phyloP scores from a whole-genome alignment of 495 filamentous ascomycete species.

The Trichoderma orchidacearum region DNA sequence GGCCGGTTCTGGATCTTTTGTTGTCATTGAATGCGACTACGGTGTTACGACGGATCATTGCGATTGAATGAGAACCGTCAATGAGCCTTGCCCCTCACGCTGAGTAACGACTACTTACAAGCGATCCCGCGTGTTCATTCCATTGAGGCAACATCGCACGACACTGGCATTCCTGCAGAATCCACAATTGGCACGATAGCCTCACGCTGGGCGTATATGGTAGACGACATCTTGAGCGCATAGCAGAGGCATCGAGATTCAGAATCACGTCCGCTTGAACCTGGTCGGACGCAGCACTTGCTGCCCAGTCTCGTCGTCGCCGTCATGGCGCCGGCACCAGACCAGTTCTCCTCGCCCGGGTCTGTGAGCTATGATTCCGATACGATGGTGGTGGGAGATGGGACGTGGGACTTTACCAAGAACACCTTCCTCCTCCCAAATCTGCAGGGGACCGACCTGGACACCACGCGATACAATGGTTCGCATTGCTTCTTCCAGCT shows the following conservation, averaged over 20 bases:
- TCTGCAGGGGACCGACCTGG: slow-evolving; percentile 75
- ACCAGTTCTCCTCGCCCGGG: slow-evolving; percentile 57
- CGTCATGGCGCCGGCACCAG: slow-evolving; percentile 34
- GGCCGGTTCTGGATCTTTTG: neutral
- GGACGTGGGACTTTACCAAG: slow-evolving; percentile 74
- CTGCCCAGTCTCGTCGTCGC: slow-evolving; percentile 8
- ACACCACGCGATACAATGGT: slow-evolving; percentile 96
- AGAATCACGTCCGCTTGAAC: neutral
- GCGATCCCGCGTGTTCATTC: neutral
- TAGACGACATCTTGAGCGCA: neutral
- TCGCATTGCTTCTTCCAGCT: neutral
- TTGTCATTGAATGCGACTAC: neutral
- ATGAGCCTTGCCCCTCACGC: neutral
- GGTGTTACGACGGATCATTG: neutral
- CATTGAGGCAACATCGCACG: neutral
- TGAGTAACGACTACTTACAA: neutral
- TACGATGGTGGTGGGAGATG: slow-evolving; percentile 77
- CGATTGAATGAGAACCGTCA: too few species aligned
- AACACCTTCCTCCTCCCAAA: slow-evolving; percentile 85
- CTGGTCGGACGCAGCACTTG: neutral
- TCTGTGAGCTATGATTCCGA: slow-evolving; percentile 72
- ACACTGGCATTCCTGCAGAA: neutral
- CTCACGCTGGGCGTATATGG: too few species aligned
- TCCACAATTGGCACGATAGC: neutral
- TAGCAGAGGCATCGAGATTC: neutral